phyloP scores from a whole-genome alignment of 2,329 filamentous ascomycete species.

The Arthrobotrys iridis region DNA sequence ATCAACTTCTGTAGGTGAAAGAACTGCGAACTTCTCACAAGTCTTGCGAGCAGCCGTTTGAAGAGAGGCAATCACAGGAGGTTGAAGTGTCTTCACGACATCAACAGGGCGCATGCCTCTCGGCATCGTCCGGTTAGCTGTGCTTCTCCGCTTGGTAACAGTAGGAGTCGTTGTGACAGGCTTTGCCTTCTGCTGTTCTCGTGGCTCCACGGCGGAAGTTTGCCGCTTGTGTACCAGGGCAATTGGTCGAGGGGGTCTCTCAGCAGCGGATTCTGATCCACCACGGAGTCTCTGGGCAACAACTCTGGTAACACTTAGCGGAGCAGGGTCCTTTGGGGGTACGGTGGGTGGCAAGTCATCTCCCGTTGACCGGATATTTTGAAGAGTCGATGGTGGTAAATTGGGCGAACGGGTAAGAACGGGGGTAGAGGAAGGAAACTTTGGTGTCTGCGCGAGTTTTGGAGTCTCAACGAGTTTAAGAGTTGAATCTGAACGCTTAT shows the following conservation, averaged over 20 bases:
- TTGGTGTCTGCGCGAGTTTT: constrained; percentile 25
- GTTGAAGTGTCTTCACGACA: constrained; percentile 65
- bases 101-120: constrained; percentile 68
- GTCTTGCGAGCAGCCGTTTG: constrained; percentile 72
- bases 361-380: constrained; percentile 11
- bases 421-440: constrained; percentile 18
- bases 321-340: constrained; percentile 47
- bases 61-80: constrained; percentile 66
- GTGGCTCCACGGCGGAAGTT: constrained; percentile 27
- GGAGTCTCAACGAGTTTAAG: constrained; percentile 39
- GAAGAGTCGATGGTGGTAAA: constrained; percentile 1
- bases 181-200: constrained; percentile 35
- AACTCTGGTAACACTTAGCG: constrained; percentile 17
- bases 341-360: constrained; percentile 42
- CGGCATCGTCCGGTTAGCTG: constrained; percentile 67
- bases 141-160: constrained; percentile 52
- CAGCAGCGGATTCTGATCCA: constrained; percentile 40
- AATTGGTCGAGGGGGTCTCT: background rate
- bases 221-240: constrained; percentile 30
- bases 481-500: constrained; percentile 45
- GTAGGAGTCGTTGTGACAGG: constrained; percentile 25
- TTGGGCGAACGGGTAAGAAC: constrained; percentile 31
- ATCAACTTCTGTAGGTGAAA: constrained; percentile 72
- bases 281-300: constrained; percentile 15
- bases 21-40: constrained; percentile 72